Base-by-base conservation (phyloP, 2,329 filamentous ascomycete genomes). In the Penicillium sp. region DNA sequence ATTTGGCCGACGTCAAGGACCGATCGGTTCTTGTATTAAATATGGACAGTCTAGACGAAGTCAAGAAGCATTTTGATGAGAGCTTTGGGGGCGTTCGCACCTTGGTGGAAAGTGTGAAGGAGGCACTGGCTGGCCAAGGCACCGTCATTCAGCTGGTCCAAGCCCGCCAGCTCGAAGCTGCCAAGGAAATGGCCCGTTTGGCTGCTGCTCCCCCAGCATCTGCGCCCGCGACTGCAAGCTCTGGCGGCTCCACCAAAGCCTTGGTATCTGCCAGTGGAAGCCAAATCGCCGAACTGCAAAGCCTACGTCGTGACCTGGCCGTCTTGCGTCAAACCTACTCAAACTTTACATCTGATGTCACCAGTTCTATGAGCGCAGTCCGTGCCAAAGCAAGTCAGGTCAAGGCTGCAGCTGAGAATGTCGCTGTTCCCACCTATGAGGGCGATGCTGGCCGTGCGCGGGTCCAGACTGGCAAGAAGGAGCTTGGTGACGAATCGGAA, bases 21-120 rank as follows among this genome's bases (percentile, higher is more conserved):
- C 86, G 93, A 29, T 92, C 92, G 1, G 95, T 99, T 1, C 81
- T 99, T n/a, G 96, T 95, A 0, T 80, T 99, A 43, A 99, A 99
- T 66, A 84, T 98, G 1, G 95, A 99, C 70, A 85, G 89, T 16
- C 82, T 99, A 5, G 95, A 99, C 71, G 95, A 99, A 75, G 93
- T 99, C 37, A 98, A 98, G 77, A 87, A 88, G 48, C 95, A 98
- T 70, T 92, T 99, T 63, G 95, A 99, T 62, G 93, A 99, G 63
- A 91, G 93, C 43, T 82, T 99, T 50, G 88, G 88, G 10, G 86
- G 88, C 7, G 80, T 99, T 49, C 90, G 88, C 63, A 85, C 86
- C 55, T 84, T 96, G 29, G 87, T 99, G n/a, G 90, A 96, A 66
- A 88, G 90, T 55, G 86, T 99, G 57, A 91, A 90, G 73, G 89